phyloP scores from a whole-genome alignment of 2,329 filamentous ascomycete species.

The Talaromyces sp. region DNA sequence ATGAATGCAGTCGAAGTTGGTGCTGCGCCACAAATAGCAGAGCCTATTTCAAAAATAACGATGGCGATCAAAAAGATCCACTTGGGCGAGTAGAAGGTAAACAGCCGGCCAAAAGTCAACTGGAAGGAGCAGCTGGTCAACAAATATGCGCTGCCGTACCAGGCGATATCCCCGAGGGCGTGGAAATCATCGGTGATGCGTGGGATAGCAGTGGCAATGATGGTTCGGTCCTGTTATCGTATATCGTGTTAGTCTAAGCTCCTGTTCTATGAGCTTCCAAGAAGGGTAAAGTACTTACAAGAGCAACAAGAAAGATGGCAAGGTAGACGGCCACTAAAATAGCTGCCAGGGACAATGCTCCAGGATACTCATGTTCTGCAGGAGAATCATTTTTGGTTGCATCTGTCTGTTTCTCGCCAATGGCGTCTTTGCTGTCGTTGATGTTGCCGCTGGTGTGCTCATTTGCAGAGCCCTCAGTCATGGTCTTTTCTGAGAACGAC shows the following conservation, averaged over 20 bases:
- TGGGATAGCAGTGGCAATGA: constrained; percentile 20
- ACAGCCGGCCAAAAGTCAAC: constrained; percentile 39
- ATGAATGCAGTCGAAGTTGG: constrained; percentile 26
- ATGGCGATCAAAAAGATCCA: constrained; percentile 38
- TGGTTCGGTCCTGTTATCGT: constrained; percentile 13
- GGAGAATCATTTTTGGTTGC: background rate
- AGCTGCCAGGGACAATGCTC: constrained; percentile 1
- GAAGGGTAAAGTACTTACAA: constrained; percentile 14
- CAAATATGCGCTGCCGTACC: constrained; percentile 36
- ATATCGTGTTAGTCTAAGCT: background rate
- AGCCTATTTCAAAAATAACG: constrained; percentile 42
- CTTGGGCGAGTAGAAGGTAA: constrained; percentile 43
- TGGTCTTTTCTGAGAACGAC: background rate
- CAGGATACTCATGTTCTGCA: constrained; percentile 8
- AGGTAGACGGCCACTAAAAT: constrained; percentile 16
- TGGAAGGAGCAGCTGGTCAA: constrained; percentile 31
- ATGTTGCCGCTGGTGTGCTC: background rate
- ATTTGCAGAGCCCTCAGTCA: background rate
- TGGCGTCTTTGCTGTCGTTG: background rate
- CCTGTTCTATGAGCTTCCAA: background rate
- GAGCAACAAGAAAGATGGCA: constrained; percentile 23
- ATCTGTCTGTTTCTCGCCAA: constrained; percentile 1
- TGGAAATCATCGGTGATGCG: constrained; percentile 29
- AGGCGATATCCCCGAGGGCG: constrained; percentile 32
- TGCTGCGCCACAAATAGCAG: constrained; percentile 36